Evolutionary conservation across 2,329 filamentous ascomycete genomes (phyloP).

Genomic region (Xylaria sp.): DNA sequence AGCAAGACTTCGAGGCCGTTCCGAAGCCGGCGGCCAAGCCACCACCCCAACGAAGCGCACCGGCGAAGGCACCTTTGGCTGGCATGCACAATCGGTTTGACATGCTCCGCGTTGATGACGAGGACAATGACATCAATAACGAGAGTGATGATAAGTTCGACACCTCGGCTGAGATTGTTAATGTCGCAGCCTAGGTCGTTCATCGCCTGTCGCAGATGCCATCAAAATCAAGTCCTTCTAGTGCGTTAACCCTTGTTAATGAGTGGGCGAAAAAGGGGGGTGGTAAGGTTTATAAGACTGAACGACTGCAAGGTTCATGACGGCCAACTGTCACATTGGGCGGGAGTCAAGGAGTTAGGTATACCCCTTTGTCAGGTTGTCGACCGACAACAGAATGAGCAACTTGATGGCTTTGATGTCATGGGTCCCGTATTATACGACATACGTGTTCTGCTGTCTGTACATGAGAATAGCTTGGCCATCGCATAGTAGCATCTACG

Average conservation of each 20-base stretch:
- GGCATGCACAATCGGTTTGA: slow-evolving; percentile 28
- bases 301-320: neutral
- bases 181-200: slow-evolving; percentile 20
- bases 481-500: neutral
- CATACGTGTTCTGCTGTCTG: neutral
- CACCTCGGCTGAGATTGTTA: slow-evolving; percentile 30
- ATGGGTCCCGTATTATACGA: neutral
- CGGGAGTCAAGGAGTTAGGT: slow-evolving; percentile 13
- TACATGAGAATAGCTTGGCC: neutral
- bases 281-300: neutral
- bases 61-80: slow-evolving; percentile 12
- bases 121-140: slow-evolving; percentile 21
- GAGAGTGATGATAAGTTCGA: slow-evolving; percentile 31
- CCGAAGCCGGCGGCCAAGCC: slow-evolving; percentile 24
- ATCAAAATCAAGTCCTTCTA: neutral
- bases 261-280: neutral
- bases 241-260: neutral
- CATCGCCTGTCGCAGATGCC: neutral
- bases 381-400: slow-evolving; percentile 3
- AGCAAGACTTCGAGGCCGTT: slow-evolving; percentile 45
- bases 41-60: slow-evolving; percentile 8
- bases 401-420: slow-evolving; percentile 1
- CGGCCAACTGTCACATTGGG: slow-evolving; percentile 2
- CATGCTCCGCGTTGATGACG: slow-evolving; percentile 29
- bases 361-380: slow-evolving; percentile 13